Conservation (phyloP, 768 basidiomycete genomes). For the Lactarius sp. region DNA sequence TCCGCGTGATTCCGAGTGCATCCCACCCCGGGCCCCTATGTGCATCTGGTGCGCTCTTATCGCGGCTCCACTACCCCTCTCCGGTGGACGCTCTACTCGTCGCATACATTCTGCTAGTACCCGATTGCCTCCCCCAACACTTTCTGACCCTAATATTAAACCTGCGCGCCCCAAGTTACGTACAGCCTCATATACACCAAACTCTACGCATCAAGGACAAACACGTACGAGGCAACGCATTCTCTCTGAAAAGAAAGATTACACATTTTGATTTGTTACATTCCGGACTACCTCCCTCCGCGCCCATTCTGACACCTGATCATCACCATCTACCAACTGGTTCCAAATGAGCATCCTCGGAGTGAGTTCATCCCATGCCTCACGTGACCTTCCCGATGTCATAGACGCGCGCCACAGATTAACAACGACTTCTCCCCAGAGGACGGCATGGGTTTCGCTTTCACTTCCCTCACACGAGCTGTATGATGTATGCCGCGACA, state of each 20-base stretch:
- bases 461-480: slow-evolving; percentile 33
- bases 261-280: slow-evolving; percentile 12
- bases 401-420: slow-evolving; percentile 53
- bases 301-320: slow-evolving; percentile 52
- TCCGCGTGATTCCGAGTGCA: too few relatives aligned
- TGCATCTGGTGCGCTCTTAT: too few relatives aligned
- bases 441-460: slow-evolving; percentile 30
- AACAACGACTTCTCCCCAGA: slow-evolving; percentile 53
- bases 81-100: too few relatives aligned
- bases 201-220: too few relatives aligned
- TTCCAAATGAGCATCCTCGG: slow-evolving; percentile 55
- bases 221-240: too few relatives aligned
- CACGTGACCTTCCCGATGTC: slow-evolving; percentile 32
- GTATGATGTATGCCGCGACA: slow-evolving; percentile 21
- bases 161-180: too few relatives aligned
- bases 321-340: slow-evolving; percentile 35
- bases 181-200: too few relatives aligned
- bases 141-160: too few relatives aligned
- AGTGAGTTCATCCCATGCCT: slow-evolving; percentile 50
- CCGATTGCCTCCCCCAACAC: too few relatives aligned
- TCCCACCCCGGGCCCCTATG: too few relatives aligned
- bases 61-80: too few relatives aligned
- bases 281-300: slow-evolving; percentile 36
- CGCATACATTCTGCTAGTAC: too few relatives aligned
- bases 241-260: not conserved